Percentiles rank a stretch among this genome's conserved stretches.
Evolutionary conservation across 2,329 filamentous ascomycete genomes (phyloP).

Genomic region (Pseudogymnoascus sp.): DNA sequence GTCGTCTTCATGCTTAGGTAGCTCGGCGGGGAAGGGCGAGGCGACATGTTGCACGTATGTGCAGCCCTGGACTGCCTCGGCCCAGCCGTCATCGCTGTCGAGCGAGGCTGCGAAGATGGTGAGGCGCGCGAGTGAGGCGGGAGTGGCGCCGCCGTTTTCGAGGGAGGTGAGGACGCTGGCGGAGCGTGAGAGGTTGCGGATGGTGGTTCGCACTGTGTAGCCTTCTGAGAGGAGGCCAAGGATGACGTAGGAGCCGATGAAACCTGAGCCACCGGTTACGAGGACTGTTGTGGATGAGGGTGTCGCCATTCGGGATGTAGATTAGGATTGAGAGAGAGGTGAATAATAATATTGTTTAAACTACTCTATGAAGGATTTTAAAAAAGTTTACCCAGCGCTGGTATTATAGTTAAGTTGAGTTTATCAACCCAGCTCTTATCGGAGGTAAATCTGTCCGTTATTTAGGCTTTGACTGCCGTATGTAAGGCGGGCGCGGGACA

Average conservation of each 20-base stretch:
- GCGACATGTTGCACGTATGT: slow-evolving; percentile 28
- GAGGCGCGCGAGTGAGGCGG: slow-evolving; percentile 15
- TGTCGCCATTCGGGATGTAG: neutral
- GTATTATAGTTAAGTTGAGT: neutral
- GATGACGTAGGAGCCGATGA: slow-evolving; percentile 27
- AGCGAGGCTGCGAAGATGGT: slow-evolving; percentile 26
- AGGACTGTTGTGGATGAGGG: slow-evolving; percentile 18
- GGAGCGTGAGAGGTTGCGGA: slow-evolving; percentile 21
- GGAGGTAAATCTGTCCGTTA: neutral
- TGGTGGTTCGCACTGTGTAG: slow-evolving; percentile 26
- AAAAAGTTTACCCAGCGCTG: neutral
- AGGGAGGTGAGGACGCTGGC: slow-evolving; percentile 22
- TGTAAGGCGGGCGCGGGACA: neutral
- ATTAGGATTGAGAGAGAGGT: neutral
- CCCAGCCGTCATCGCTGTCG: slow-evolving; percentile 25
- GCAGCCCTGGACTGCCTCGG: slow-evolving; percentile 24
- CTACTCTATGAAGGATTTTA: neutral
- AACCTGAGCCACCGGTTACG: slow-evolving; percentile 28
- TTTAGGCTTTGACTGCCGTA: neutral
- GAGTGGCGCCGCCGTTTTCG: slow-evolving; percentile 18
- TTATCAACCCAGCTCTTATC: neutral
- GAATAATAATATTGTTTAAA: neutral
- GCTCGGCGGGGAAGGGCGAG: slow-evolving; percentile 22
- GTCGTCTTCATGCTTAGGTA: slow-evolving; percentile 29
- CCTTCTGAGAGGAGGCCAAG: slow-evolving; percentile 22